Evolutionary conservation across 345 rosid species (phyloP), one percentile per base, ranked within the genome.

Genomic region (Acer saccharum): DNA sequence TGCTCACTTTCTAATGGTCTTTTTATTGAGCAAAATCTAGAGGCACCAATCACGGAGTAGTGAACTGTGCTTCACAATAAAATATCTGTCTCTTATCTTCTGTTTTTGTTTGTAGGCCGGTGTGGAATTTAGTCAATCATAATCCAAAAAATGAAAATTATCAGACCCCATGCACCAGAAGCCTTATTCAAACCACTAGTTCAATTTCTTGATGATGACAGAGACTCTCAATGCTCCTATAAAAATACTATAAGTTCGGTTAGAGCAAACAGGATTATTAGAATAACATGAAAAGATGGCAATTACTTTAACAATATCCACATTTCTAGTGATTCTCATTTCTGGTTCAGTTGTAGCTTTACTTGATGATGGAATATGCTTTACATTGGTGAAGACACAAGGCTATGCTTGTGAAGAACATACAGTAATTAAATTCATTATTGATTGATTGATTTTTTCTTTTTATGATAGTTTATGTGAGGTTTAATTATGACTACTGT

Each of bases 371-470:
- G 76, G 88, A 18, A 46, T 85, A 13, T 85, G 88, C 77, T 67
- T 73, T 6, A 73, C 65, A 54, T 43, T 81, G 82, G 82, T 80
- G 35, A 79, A 72, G 46, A 66, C 85, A 64, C 69, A 54, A 65
- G 85, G 84, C 80, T 86, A 86, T 63, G 71, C 48, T 23, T 86
- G 87, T 65, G 83, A 86, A 72, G 89, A 86, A 69, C 85, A 83
- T 73, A 72, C 13, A 6, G 85, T 82, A 76, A 43, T 9, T 35
- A n/a, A 18, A 11, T 32, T 29, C 20, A 0, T 6, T 11, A 25
- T 12, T 29, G 5, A 32, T 32, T 35, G 39, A 35, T 5, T 35
- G 10, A 25, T n/a, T 12, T 3, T 50, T 35, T 75, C 10, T 5
- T 29, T 32, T 25, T 17, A 6, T 18, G 44, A 64, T 7, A 74